Evolutionary conservation across 306 rosid species (phyloP), one percentile per base, ranked within the genome.

Genomic region (Cucurbita ficifolia): DNA sequence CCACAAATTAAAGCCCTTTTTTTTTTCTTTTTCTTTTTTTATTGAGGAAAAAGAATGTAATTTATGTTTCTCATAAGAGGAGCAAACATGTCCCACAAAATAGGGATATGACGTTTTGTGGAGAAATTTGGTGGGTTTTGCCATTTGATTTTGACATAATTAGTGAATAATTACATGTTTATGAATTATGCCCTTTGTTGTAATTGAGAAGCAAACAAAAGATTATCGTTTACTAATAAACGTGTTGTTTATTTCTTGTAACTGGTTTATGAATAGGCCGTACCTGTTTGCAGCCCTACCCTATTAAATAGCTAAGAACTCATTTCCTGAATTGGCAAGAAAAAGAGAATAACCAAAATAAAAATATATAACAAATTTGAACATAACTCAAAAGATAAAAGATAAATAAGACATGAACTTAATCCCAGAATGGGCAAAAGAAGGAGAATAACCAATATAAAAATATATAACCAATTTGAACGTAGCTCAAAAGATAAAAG

Each of bases 41-140:
- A 49, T 49, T 17, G 2, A 29, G 35, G 46, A 71, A 52, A 63
- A 72, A 53, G 50, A 72, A 54, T 51, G 63, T 52, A 72, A 53
- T 53, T 7, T 53, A 35, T 72, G 76, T 72, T 72, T 72, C 50
- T 53, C 76, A n/a, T n/a, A 39, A 72, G 49, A 72, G 63, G 10
- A 6, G 76, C 76, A 72, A 36, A 70, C 21, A 51, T 72, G 63
- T 2, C 89, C 83, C 78, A 81, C 85, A 79, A 70, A 75, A 84
- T 78, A 77, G 86, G 78, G 84, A 78, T 77, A 39, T 53, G 76
- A 72, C 62, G 49, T 72, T 33, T 72, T 51, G 50, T 52, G n/a
- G n/a, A 52, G 29, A 48, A 71, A 51, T 18, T 52, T n/a, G 45
- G 6, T 70, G 48, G 49, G 10, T 9, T 4, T 48, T 70, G 36